Conservation (phyloP, 1,284 basidiomycete species). For the Apiotrichum sp. region DNA sequence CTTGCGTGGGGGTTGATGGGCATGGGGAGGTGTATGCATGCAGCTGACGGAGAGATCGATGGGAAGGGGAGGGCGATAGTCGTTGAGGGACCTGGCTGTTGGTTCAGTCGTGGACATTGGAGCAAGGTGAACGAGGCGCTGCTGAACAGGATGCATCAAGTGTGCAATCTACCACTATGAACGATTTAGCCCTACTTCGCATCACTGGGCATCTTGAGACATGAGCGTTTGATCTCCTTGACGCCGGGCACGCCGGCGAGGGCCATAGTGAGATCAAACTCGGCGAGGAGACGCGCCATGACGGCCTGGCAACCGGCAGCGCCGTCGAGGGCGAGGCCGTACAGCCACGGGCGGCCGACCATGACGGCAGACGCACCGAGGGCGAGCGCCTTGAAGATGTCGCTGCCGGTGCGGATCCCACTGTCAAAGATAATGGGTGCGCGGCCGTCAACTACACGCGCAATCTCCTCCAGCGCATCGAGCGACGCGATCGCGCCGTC, state of each 20-base stretch:
- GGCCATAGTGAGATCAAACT: constrained; percentile 53
- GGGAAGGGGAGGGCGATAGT: too few relatives aligned
- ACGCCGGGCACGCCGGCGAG: constrained; percentile 20
- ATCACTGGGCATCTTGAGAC: constrained; percentile 1
- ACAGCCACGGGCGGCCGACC: constrained; percentile 49
- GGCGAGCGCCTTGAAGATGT: constrained; percentile 62
- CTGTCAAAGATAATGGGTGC: constrained; percentile 68
- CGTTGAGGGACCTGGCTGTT: too few relatives aligned
- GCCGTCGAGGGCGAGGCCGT: constrained; percentile 59
- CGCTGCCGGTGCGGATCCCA: constrained; percentile 66
- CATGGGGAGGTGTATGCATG: too few relatives aligned
- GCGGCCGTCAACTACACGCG: constrained; percentile 47
- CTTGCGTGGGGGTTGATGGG: too few relatives aligned
- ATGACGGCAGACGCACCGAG: constrained; percentile 41
- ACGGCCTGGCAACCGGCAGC: constrained; percentile 63
- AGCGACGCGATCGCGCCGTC: constrained; percentile 70
- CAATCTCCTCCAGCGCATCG: constrained; percentile 55
- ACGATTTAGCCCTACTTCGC: too few relatives aligned
- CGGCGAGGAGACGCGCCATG: constrained; percentile 57
- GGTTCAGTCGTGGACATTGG: too few relatives aligned
- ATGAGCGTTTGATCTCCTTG: constrained; percentile 11
- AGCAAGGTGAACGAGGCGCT: too few relatives aligned
- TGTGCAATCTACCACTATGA: too few relatives aligned
- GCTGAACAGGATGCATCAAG: too few relatives aligned
- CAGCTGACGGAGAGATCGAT: too few relatives aligned